Base-by-base conservation (phyloP, 139 green algal genomes). In the Mychonastes homosphaera region DNA sequence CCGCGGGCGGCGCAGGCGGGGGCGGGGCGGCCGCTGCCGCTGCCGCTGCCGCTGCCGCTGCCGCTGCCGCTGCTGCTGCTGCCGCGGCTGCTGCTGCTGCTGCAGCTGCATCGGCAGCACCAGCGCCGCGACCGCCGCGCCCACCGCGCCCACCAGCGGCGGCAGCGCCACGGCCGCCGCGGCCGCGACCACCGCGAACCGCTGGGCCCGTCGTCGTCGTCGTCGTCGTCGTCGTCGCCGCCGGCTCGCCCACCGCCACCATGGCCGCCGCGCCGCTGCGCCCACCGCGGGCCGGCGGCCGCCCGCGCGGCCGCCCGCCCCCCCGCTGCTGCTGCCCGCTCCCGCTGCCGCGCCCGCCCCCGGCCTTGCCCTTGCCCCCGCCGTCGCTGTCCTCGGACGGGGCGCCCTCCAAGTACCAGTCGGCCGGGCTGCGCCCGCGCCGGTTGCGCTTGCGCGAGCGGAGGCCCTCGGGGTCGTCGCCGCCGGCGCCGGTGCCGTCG, bases 11-110 rank as follows among this genome's bases (percentile, higher is more conserved):
- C 51, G 36, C 38, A 58, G 10, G 36, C 36, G n/a, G n/a, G n/a
- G n/a, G n/a, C n/a, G n/a, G n/a, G n/a, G 27, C 48, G 27, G 50
- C 45, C 51, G 35, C 51, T 69, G 67, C 40, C 43, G 50, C 15
- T 47, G 30, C 8, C 13, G 13, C 29, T 62, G 44, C 6, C 65
- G 60, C 18, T 9, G 28, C 26, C 53, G 49, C 54, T 65, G 67
- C 60, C 69, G 60, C 48, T 56, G 41, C 56, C 53, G 53, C 27
- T 58, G 51, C 36, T 65, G 48, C 35, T 60, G 53, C 48, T 36
- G 15, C 32, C 46, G 49, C 53, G 51, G 36, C 9, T n/a, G 32
- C 32, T 52, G 28, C 57, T 53, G 59, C 9, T 35, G 50, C 39
- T 60, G 50, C 39, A 54, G 60, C 36, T 40, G 23, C 21, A 21